Base-by-base conservation (phyloP, 805 yeast species). In the Diddensiella transvaalensis region DNA sequence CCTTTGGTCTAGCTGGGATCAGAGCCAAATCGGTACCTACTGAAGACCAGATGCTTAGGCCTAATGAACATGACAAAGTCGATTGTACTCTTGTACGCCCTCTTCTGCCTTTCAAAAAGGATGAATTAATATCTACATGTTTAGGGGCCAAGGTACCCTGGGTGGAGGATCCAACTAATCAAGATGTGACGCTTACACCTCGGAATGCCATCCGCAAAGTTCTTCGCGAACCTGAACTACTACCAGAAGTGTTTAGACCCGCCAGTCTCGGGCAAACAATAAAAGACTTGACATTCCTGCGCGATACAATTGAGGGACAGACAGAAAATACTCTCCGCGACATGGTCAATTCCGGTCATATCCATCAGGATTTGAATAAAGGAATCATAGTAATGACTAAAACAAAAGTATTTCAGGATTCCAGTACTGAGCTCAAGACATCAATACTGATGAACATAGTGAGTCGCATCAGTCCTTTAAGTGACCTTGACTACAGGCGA, bases 91-190 rank as follows among this genome's bases (percentile, higher is more conserved):
- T 26, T 75, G 43, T 69, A 33, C 60, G 90, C 17, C 95, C 95
- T 1, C 60, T 85, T 43, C 64, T 85, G 22, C 61, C 54, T 0
- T 58, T 71, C 17, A 42, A 58, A 0, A 86, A 87, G 57, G 10
- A 50, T 0, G 69, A 72, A 1, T 67, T 84, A 2, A 63, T 70
- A 3, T 59, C 69, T 0, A 75, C 77, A 10, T 83, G 89, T 46
- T 36, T 46, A 6, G 41, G 46, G 0, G 60, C 71, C 18, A 47
- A 55, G 1, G 53, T 85, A 0, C 42, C 51, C 0, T 86, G 93
- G 91, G 79, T 82, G 59, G 90, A 85, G 57, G 95, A 87, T 57
- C 59, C 66, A 2, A 80, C 91, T 0, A 87, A 87, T 54, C 57
- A 59, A 2, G 80, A 82, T 54, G 65, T 73, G 1, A 56, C 59